phyloP scores from a whole-genome alignment of 805 yeast species.

The Torulaspora maleeae region DNA sequence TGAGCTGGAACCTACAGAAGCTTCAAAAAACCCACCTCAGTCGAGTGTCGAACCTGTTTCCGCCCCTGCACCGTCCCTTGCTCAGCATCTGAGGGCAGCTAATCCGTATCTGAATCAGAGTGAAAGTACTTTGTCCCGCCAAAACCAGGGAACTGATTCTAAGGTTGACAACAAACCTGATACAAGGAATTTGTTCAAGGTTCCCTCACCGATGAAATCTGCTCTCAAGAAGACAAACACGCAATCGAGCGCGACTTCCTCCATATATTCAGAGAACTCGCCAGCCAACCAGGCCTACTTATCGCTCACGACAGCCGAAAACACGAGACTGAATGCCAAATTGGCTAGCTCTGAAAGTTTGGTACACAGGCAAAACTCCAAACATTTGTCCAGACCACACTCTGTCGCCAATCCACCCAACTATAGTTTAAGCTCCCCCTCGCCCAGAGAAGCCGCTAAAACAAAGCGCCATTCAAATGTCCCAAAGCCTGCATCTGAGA shows the following conservation, averaged over 20 bases:
- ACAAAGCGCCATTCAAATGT: conserved; percentile 16
- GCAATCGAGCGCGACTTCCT: conserved; percentile 19
- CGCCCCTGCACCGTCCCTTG: conserved; percentile 35
- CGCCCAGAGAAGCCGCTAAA: conserved; percentile 11
- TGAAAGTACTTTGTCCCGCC: background rate
- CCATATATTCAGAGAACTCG: conserved; percentile 21
- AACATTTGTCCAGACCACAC: conserved; percentile 21
- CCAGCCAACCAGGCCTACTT: conserved; percentile 62
- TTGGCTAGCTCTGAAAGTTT: conserved; percentile 36
- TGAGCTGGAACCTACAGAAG: background rate
- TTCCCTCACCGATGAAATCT: conserved; percentile 42
- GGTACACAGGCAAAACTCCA: conserved; percentile 7
- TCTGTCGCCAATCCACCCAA: conserved; percentile 15
- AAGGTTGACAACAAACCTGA: background rate
- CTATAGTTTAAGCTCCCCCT: conserved; percentile 15
- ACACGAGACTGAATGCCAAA: conserved; percentile 67
- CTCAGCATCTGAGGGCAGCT: conserved; percentile 44
- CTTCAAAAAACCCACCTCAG: background rate
- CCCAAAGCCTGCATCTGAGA: background rate
- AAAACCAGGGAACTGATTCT: background rate
- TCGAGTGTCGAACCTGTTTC: background rate
- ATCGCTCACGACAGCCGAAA: conserved; percentile 71
- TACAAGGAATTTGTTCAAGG: conserved; percentile 8
- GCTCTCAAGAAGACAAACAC: conserved; percentile 37
- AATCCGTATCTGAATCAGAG: conserved; percentile 20